Base-by-base conservation (phyloP, 106 monocot genomes). In the Dendrobium chrysotoxum region DNA sequence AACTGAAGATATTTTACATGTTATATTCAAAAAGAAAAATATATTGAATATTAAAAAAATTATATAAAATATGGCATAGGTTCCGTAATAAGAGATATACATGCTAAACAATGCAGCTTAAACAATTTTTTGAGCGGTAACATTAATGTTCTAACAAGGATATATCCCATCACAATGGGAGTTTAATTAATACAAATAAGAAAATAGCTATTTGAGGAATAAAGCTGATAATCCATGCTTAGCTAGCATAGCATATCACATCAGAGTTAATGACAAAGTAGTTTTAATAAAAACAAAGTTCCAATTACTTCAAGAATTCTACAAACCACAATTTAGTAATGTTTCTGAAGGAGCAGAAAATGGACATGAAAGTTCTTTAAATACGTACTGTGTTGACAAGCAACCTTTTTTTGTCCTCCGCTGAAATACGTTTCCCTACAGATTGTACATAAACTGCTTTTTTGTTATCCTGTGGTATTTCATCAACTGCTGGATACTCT, bases 311-410 rank as follows among this genome's bases (percentile, higher is more conserved):
- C 31, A 35, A 70, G 31, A 11, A 35, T 23, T 31, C 31, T 13
- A 70, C 30, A 12, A 70, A 30, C 31, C 70, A 30, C 8, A 23
- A 28, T 31, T 30, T 70, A 70, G 70, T 28, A 10, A 70, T 70
- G 31, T 15, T 70, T 15, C 31, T 70, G 13, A 70, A 70, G 35
- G 28, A 35, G 70, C 17, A 31, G 70, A 70, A 70, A 65, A 70
- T 15, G 70, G 31, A 35, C 35, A 70, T 70, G n/a, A 35, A 35
- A 15, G 13, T 4, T 31, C 66, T 35, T 70, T 70, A 70, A 35
- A 35, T 30, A 70, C 70, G 13, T 70, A 70, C 70, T 70, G 70
- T 70, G 31, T 70, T 70, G 70, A 70, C 35, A 70, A 70, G 70
- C 9, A 70, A 70, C 15, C 15, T 28, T 13, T 70, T 28, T 30